These are phyloP conservation scores for Suillus weaverae DNA, from an alignment of 768 basidiomycete species.

Conservation along the genomic window DNA sequence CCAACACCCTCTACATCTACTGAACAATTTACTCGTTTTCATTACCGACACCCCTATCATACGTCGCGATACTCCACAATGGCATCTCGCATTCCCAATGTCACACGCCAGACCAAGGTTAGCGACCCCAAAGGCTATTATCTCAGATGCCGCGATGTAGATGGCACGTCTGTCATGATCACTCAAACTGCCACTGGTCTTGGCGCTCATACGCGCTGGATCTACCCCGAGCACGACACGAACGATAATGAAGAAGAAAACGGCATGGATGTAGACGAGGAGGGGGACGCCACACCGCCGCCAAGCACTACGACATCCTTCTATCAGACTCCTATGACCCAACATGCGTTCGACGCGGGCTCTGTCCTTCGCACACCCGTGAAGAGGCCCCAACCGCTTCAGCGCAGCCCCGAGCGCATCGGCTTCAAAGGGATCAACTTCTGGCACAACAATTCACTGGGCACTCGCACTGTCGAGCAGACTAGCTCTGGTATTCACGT, in stretches of 20 bases:
- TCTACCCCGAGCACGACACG: constrained; percentile 12
- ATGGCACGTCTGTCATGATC: constrained; percentile 13
- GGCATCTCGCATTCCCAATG: constrained; percentile 12
- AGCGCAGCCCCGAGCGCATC: constrained; percentile 28
- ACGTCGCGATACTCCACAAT: neutral
- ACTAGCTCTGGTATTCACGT: neutral
- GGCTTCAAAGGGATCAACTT: constrained; percentile 29
- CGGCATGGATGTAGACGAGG: constrained; percentile 15
- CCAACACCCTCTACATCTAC: neutral
- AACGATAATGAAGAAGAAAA: constrained; percentile 7
- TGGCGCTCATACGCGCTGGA: constrained; percentile 12
- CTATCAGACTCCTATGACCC: constrained; percentile 22
- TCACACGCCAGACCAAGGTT: neutral
- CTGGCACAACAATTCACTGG: constrained; percentile 15
- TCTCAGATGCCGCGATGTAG: constrained; percentile 15
- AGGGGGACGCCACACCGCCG: constrained; percentile 15
- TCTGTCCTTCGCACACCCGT: constrained; percentile 31
- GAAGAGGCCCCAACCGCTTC: constrained; percentile 28
- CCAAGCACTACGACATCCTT: constrained; percentile 6
- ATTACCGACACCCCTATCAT: neutral
- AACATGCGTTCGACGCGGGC: constrained; percentile 27
- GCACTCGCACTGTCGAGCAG: constrained; percentile 14
- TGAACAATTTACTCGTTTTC: neutral
- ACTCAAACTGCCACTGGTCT: constrained; percentile 15
- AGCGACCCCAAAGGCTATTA: neutral